Evolutionary conservation across 495 filamentous ascomycete species (phyloP).

Genomic region (Bathelium albidoporum): DNA sequence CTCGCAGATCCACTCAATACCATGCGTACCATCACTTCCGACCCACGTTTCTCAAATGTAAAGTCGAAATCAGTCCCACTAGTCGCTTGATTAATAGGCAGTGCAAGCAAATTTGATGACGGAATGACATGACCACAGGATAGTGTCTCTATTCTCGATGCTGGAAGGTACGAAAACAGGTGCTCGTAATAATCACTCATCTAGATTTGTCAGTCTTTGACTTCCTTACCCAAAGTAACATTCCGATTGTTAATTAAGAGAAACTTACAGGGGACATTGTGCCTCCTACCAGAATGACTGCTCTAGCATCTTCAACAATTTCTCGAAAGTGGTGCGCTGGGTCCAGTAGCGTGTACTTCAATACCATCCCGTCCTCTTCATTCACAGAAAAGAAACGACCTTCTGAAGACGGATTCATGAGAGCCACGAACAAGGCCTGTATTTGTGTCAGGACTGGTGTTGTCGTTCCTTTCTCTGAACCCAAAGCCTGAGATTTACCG

Average conservation of each 20-base stretch:
- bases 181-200: constrained; percentile 81
- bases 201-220: constrained; percentile 21
- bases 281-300: constrained; percentile 85
- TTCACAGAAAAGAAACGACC: constrained; percentile 75
- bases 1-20: neutral
- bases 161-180: constrained; percentile 66
- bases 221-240: neutral
- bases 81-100: constrained; percentile 46
- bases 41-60: constrained; percentile 64
- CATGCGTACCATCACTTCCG: constrained; percentile 42
- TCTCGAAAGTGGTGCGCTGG: constrained; percentile 85
- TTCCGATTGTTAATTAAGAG: constrained; percentile 5
- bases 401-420: constrained; percentile 83
- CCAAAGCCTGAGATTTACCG: neutral
- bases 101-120: constrained; percentile 63
- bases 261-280: constrained; percentile 72
- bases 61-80: constrained; percentile 67
- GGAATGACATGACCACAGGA: constrained; percentile 96
- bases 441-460: constrained; percentile 74
- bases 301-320: constrained; percentile 74
- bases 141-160: constrained; percentile 59
- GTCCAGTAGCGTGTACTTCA: constrained; percentile 89
- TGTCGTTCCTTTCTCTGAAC: constrained; percentile 25
- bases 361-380: constrained; percentile 41
- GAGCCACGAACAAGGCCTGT: constrained; percentile 66